Percentiles rank a stretch among this genome's conserved stretches.
These are phyloP conservation scores for Beverwykella pulmonaria DNA, from an alignment of 495 filamentous ascomycete species.

Conservation along the genomic window DNA sequence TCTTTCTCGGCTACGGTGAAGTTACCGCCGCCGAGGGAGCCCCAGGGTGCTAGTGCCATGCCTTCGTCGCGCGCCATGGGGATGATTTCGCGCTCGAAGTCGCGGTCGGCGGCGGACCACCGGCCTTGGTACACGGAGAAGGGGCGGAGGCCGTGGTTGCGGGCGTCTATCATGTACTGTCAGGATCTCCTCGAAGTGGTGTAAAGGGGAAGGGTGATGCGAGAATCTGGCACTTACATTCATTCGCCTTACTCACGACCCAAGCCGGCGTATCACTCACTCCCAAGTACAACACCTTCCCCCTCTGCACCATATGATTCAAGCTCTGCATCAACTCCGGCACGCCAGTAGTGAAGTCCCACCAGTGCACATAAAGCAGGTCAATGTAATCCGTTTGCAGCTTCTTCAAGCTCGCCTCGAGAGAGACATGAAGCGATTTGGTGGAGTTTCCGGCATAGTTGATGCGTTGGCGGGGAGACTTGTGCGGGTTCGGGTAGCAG, in stretches of 20 bases:
- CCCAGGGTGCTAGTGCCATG: constrained; percentile 48
- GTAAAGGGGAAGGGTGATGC: too few species aligned
- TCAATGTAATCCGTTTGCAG: constrained; percentile 69
- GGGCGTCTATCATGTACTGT: constrained; percentile 25
- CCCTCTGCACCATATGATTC: constrained; percentile 41
- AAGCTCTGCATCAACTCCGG: constrained; percentile 48
- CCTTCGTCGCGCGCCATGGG: constrained; percentile 50
- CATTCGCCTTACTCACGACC: constrained; percentile 46
- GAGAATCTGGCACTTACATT: constrained; percentile 32
- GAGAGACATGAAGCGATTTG: constrained; percentile 58
- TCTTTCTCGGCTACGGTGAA: constrained; percentile 42
- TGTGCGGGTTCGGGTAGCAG: constrained; percentile 16
- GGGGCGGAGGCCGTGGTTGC: constrained; percentile 55
- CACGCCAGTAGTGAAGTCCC: constrained; percentile 47
- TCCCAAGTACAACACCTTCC: constrained; percentile 49
- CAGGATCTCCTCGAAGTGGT: neutral
- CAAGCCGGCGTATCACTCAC: constrained; percentile 49
- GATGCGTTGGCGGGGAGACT: constrained; percentile 1
- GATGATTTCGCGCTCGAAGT: constrained; percentile 58
- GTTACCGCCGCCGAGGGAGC: constrained; percentile 44
- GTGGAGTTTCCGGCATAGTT: constrained; percentile 51
- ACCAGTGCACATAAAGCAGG: constrained; percentile 52
- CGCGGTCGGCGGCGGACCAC: constrained; percentile 56
- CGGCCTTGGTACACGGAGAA: constrained; percentile 68
- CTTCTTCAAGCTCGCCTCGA: constrained; percentile 60